phyloP scores from a whole-genome alignment of 1,284 basidiomycete genomes.

The Leccinum insigne region DNA sequence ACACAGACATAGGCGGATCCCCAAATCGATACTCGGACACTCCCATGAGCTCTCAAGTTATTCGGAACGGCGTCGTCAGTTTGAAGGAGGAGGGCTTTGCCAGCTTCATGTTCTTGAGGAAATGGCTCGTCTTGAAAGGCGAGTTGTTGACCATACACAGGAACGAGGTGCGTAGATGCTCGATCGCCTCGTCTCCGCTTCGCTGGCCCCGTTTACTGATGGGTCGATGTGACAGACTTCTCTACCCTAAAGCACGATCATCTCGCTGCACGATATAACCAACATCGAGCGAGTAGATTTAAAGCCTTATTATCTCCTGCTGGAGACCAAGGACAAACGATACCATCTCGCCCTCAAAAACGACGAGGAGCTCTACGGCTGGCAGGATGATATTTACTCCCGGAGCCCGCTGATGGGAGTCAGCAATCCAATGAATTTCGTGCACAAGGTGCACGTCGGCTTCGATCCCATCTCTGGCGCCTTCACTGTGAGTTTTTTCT shows the following conservation, averaged over 20 bases:
- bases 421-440: slow-evolving; percentile 94
- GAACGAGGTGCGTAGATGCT: slow-evolving; percentile 57
- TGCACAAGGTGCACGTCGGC: slow-evolving; percentile 98
- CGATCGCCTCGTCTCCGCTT: slow-evolving; percentile 1
- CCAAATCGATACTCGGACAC: slow-evolving; percentile 59
- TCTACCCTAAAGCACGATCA: slow-evolving; percentile 58
- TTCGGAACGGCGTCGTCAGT: slow-evolving; percentile 71
- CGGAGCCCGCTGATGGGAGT: slow-evolving; percentile 93
- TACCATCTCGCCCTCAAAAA: slow-evolving; percentile 84
- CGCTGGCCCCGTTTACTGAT: slow-evolving; percentile 22
- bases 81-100: slow-evolving; percentile 92
- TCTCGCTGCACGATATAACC: slow-evolving; percentile 78
- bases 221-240: slow-evolving; percentile 44
- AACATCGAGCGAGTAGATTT: slow-evolving; percentile 91
- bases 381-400: slow-evolving; percentile 96
- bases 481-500: slow-evolving; percentile 69
- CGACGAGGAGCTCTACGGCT: slow-evolving; percentile 95
- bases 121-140: slow-evolving; percentile 89
- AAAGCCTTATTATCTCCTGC: slow-evolving; percentile 88
- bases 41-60: slow-evolving; percentile 41
- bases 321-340: slow-evolving; percentile 85
- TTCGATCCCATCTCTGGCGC: slow-evolving; percentile 94
- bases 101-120: slow-evolving; percentile 92
- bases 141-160: slow-evolving; percentile 75
- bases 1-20: slow-evolving; percentile 76